A percentile compares a stretch with the other conserved stretches of the same genome.
These are phyloP conservation scores for Hericium coralloides DNA, from an alignment of 768 basidiomycete genomes.

Conservation along the genomic window DNA sequence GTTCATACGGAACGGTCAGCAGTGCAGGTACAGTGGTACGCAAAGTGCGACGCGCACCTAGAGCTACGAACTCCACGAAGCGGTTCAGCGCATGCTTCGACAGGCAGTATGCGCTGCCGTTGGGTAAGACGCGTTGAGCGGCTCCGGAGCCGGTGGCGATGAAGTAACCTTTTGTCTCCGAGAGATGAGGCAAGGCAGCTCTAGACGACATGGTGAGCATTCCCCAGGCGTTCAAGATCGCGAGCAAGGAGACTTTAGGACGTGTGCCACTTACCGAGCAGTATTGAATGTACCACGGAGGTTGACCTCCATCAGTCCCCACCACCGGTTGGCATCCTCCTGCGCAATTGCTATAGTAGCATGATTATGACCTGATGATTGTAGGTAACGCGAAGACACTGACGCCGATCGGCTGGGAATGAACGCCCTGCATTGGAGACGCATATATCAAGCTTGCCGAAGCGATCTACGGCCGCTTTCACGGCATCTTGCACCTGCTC, in stretches of 20 bases:
- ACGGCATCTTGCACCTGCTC: neutral
- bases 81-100: conserved; percentile 5
- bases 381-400: too few species aligned
- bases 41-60: neutral
- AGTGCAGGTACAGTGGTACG: too few species aligned
- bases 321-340: conserved; percentile 18
- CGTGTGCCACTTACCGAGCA: conserved; percentile 10
- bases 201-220: neutral
- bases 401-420: too few species aligned
- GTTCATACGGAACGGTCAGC: too few species aligned
- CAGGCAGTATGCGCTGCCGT: neutral
- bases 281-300: conserved; percentile 17
- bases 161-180: conserved; percentile 1
- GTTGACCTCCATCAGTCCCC: conserved; percentile 17
- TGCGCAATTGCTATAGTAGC: conserved; percentile 9
- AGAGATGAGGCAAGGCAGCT: neutral
- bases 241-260: neutral
- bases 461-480: neutral
- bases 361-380: too few species aligned
- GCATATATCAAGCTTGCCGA: conserved; percentile 5
- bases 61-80: conserved; percentile 3
- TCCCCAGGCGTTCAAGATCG: neutral
- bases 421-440: conserved; percentile 2
- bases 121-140: neutral
- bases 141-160: neutral